Conservation (phyloP, 2,329 filamentous ascomycete species). For the Fusarium denticulatum region DNA sequence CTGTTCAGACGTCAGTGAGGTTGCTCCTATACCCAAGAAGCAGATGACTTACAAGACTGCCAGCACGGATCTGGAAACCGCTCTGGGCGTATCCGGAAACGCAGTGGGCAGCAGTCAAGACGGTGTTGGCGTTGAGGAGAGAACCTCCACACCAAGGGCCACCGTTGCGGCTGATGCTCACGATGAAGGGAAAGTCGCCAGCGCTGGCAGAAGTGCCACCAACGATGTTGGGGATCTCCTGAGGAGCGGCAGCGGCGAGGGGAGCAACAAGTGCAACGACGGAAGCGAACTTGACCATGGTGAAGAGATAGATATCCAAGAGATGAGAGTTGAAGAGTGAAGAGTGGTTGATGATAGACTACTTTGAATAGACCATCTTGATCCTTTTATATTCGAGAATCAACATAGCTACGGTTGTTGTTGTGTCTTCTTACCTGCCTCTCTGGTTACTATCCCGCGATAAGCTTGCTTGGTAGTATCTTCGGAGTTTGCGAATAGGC, state of each 20-base stretch:
- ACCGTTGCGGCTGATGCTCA: slow-evolving; percentile 31
- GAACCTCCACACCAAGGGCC: slow-evolving; percentile 45
- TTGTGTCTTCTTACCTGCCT: slow-evolving; percentile 1
- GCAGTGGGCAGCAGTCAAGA: slow-evolving; percentile 47
- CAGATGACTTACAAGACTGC: slow-evolving; percentile 30
- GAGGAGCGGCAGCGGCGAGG: slow-evolving; percentile 21
- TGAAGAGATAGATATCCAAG: background rate
- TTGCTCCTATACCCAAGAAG: fast-evolving
- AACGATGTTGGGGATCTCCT: slow-evolving; percentile 35
- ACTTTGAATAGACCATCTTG: background rate
- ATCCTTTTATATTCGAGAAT: slow-evolving; percentile 14
- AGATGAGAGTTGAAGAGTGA: slow-evolving; percentile 25
- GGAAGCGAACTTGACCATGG: slow-evolving; percentile 28
- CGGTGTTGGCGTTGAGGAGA: slow-evolving; percentile 46
- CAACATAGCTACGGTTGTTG: background rate
- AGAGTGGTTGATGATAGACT: background rate
- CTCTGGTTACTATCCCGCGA: slow-evolving; percentile 4
- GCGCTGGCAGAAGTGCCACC: slow-evolving; percentile 37
- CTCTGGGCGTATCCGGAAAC: slow-evolving; percentile 14
- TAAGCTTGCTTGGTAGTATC: slow-evolving; percentile 16
- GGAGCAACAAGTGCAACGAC: slow-evolving; percentile 21
- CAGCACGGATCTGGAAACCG: slow-evolving; percentile 42
- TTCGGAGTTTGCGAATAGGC: background rate
- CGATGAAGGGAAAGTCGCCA: slow-evolving; percentile 48
- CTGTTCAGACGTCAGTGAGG: background rate